Evolutionary conservation across 2,329 filamentous ascomycete species (phyloP), one percentile per base, ranked within the genome.

Genomic region (Fusarium sp.): DNA sequence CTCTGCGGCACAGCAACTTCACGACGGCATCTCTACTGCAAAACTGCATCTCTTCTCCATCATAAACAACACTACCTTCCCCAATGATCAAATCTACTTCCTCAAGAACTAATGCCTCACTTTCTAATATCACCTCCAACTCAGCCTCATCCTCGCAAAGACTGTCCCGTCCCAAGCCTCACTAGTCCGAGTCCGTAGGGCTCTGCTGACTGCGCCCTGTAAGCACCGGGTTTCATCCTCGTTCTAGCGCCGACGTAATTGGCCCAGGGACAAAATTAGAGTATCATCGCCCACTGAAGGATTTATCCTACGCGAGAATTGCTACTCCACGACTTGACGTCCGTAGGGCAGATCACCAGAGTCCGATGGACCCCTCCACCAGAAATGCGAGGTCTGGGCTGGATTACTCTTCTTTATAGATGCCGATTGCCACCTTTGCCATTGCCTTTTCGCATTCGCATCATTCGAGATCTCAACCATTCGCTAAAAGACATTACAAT

Each of bases 121-220:
- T 6, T 20, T 28, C 12, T 2, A 15, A 18, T 15, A 20, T 7
- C 0, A 5, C 9, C 15, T 36, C 2, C 2, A 49, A 1, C 41
- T 24, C n/a, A 28, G 33, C 41, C 41, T 58, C 55, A 14, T 44
- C 8, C 36, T 56, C 51, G 22, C 20, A 31, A 54, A 20, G 17
- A 15, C 14, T n/a, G 28, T 12, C 15, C 18, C 24, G 15, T 26
- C 28, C 14, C 3, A 10, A 36, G 26, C 41, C 42, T 39, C 12
- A 5, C 22, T 39, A 51, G 57, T 69, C 66, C 66, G 66, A 63
- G 38, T 69, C 66, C 66, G 66, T 69, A 56, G 55, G 66, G 47
- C 31, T 54, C n/a, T 38, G 12, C 9, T 63, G 17, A 44, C 66
- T 69, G 66, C 65, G 66, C 56, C 66, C 6, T 69, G 66, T 63